Evolutionary conservation across 2,329 filamentous ascomycete genomes (phyloP), one percentile per base, ranked within the genome.

Genomic region (Fusarium pilosicola): DNA sequence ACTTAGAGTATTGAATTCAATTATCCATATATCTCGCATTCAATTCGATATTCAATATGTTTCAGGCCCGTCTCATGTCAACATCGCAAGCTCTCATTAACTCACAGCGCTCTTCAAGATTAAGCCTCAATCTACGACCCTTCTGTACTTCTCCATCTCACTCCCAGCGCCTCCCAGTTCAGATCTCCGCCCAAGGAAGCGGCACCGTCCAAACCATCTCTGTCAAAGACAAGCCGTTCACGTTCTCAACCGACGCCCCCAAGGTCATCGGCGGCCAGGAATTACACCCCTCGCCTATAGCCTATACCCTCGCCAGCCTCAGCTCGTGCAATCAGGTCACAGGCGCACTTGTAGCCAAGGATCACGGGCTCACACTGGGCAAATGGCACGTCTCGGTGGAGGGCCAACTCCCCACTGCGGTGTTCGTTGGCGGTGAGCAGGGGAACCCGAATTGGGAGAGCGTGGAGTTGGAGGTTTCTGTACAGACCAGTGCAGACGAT

Each of bases 11-110:
- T 6, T 18, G 0, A 24, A 24, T 24, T 24, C 24, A 24, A 24
- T 24, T 24, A 24, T 24, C 24, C 24, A 24, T 24, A 24, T 24
- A 24, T 24, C 24, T 24, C 24, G 24, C 24, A 24, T 46, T 22
- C 18, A 14, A 20, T 46, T 28, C 5, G 8, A 8, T 11, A 3
- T 11, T 7, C 22, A 20, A 14, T 5, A 51, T 34, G 48, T 11
- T 24, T 24, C 17, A 20, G 0, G 1, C 17, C 0, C 2, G 1
- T 24, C 8, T 14, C 18, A 24, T 2, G 8, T 24, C 30, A 20
- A 10, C 17, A 24, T 34, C n/a, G n/a, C 30, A n/a, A 34, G 30
- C 17, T 14, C 4, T 51, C 3, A 15, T 24, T 22, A 24, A 15
- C 30, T 24, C 17, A 4, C 30, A 24, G 17, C 48, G 12, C 48